These are phyloP conservation scores for Myotisia sp. DNA, from an alignment of 2,329 filamentous ascomycete genomes.

Conservation along the genomic window DNA sequence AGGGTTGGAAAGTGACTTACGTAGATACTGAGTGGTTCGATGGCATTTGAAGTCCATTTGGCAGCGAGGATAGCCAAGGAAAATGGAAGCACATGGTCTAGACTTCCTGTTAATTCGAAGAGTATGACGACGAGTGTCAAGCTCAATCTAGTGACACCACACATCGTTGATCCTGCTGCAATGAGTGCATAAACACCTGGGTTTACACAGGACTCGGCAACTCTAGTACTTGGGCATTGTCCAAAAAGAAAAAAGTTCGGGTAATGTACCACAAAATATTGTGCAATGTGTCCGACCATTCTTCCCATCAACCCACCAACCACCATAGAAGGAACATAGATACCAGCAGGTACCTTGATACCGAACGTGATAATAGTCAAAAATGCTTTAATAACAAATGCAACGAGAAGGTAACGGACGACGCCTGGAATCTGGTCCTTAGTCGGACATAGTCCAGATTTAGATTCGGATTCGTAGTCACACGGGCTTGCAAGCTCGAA, in stretches of 20 bases:
- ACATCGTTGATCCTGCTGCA: slow-evolving; percentile 93
- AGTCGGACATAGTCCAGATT: slow-evolving; percentile 66
- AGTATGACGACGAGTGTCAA: slow-evolving; percentile 90
- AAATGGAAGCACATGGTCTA: slow-evolving; percentile 91
- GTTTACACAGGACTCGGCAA: slow-evolving; percentile 72
- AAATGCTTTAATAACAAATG: slow-evolving; percentile 79
- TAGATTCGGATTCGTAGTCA: slow-evolving; percentile 45
- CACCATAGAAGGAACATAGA: slow-evolving; percentile 98
- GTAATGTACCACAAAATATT: slow-evolving; percentile 63
- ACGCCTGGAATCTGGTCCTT: slow-evolving; percentile 65
- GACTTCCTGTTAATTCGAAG: slow-evolving; percentile 86
- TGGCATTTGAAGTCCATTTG: slow-evolving; percentile 96
- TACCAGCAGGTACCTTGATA: slow-evolving; percentile 89
- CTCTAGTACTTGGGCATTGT: slow-evolving; percentile 51
- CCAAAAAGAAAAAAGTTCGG: slow-evolving; percentile 61
- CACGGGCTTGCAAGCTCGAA: slow-evolving; percentile 86
- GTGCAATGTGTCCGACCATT: slow-evolving; percentile 70
- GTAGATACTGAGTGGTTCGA: slow-evolving; percentile 90
- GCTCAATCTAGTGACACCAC: slow-evolving; percentile 82
- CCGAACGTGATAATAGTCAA: slow-evolving; percentile 87
- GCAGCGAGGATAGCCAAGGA: slow-evolving; percentile 80
- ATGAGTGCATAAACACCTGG: slow-evolving; percentile 95
- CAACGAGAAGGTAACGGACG: slow-evolving; percentile 54
- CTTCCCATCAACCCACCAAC: slow-evolving; percentile 85
- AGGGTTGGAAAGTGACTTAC: slow-evolving; percentile 32